Evolutionary conservation across 495 filamentous ascomycete species (phyloP), one percentile per base, ranked within the genome.

Genomic region (Hyaloscypha bicolor): DNA sequence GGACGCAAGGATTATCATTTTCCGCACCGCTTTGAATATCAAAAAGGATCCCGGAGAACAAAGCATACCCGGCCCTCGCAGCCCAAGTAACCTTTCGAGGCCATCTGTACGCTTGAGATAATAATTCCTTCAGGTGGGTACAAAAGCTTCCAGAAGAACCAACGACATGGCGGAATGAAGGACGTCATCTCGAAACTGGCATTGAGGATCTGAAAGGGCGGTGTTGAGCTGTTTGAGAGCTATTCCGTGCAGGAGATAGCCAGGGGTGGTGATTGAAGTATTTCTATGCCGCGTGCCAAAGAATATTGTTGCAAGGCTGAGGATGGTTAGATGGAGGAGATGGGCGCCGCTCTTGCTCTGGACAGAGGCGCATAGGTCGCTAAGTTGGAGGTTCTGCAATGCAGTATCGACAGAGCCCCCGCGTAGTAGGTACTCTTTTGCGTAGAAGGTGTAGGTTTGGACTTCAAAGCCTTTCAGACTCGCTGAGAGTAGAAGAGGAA

Each of bases 1-100:
- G 8, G 63, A 42, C 3, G 63, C 55, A 35, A 66, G 59, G 35
- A 60, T 29, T 16, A 66, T 66, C 63, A 66, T 59, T 3, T 19
- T 9, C 2, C 63, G 2, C 12, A 60, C 33, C 3, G 29, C 37
- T 55, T 53, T 66, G 30, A 56, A 30, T 9, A 51, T 62, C 11
- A 35, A 6, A 8, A 45, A 29, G 12, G 59, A 62, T 14, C 9
- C 11, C 14, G 59, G 37, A 45, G 59, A 62, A 48, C 12, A 48
- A 14, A 35, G 31, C 2, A 39, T 48, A 5, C 11, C 21, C 9
- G 56, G 56, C 6, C 56, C 56, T 33, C 56, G 29, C 6, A 59
- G 30, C 31, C 35, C 31, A 21, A 59, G 56, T 8, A 59, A 9
- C 30, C 35, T 35, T 59, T 59, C 56, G 5, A 59, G 35, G 4